Conservation (phyloP, 495 filamentous ascomycete species). For the Tuber magnatum region DNA sequence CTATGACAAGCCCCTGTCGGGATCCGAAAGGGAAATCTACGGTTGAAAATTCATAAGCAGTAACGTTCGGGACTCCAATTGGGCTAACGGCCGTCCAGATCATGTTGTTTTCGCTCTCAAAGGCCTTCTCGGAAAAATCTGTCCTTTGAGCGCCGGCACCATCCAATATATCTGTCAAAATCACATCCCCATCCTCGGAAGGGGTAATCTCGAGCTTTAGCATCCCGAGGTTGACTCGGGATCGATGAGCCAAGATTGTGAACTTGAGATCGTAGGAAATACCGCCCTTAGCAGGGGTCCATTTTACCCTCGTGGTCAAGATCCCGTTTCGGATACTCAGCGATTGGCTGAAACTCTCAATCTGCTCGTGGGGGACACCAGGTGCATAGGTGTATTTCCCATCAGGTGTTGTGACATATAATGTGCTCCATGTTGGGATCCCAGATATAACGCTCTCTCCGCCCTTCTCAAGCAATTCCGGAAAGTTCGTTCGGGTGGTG, state of each 20-base stretch:
- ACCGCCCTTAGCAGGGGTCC: slow-evolving; percentile 49
- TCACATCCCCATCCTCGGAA: slow-evolving; percentile 43
- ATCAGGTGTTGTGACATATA: slow-evolving; percentile 48
- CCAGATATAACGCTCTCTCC: slow-evolving; percentile 67
- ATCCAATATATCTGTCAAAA: slow-evolving; percentile 52
- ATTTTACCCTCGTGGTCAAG: slow-evolving; percentile 58
- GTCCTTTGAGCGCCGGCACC: slow-evolving; percentile 51
- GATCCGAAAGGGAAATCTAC: slow-evolving; percentile 37
- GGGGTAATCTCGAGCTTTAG: slow-evolving; percentile 48
- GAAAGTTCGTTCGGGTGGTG: slow-evolving; percentile 61
- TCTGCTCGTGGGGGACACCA: slow-evolving; percentile 52
- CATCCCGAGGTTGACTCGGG: slow-evolving; percentile 45
- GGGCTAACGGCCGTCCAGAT: slow-evolving; percentile 53
- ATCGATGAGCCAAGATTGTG: slow-evolving; percentile 46
- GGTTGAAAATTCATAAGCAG: slow-evolving; percentile 50
- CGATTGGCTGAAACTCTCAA: slow-evolving; percentile 56
- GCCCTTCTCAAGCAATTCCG: slow-evolving; percentile 65
- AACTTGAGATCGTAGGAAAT: slow-evolving; percentile 37
- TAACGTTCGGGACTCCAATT: slow-evolving; percentile 47
- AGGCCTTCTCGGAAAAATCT: slow-evolving; percentile 44
- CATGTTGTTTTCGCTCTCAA: slow-evolving; percentile 38
- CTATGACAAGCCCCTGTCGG: slow-evolving; percentile 2
- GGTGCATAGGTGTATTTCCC: slow-evolving; percentile 54
- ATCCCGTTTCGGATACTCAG: slow-evolving; percentile 59
- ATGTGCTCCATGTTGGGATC: slow-evolving; percentile 54